Conservation (phyloP, 192 early-diverging fungal species). For the Podila horticola region DNA sequence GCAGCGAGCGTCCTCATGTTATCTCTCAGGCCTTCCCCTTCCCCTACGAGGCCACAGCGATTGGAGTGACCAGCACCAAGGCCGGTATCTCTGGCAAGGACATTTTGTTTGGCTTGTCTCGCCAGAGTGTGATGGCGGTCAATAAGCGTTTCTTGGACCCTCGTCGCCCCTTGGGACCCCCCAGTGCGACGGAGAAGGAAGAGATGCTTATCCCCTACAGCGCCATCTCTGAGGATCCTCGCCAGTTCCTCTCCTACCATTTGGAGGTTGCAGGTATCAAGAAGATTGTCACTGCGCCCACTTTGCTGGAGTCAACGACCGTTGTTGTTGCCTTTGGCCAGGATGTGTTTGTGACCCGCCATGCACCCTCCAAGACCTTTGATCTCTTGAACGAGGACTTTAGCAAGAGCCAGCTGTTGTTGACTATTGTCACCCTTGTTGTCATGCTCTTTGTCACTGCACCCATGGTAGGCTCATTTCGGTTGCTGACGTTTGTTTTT, state of each 20-base stretch:
- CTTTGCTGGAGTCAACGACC: slow-evolving; percentile 93
- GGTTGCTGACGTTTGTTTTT: background rate
- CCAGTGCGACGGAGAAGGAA: slow-evolving; percentile 86
- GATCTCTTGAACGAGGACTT: slow-evolving; percentile 95
- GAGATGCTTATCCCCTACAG: slow-evolving; percentile 88
- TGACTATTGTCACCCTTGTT: slow-evolving; percentile 83
- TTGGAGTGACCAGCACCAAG: slow-evolving; percentile 87
- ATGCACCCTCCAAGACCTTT: slow-evolving; percentile 89
- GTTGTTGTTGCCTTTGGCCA: slow-evolving; percentile 89
- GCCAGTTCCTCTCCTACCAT: slow-evolving; percentile 81
- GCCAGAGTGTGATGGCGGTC: slow-evolving; percentile 60
- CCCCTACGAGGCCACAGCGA: slow-evolving; percentile 75
- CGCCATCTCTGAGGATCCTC: slow-evolving; percentile 76
- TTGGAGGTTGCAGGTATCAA: slow-evolving; percentile 72
- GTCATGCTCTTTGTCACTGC: slow-evolving; percentile 77
- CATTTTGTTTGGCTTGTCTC: slow-evolving; percentile 66
- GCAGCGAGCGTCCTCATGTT: slow-evolving; percentile 76
- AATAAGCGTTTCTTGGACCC: slow-evolving; percentile 85
- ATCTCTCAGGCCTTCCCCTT: slow-evolving; percentile 79
- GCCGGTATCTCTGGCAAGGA: slow-evolving; percentile 90
- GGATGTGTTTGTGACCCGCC: slow-evolving; percentile 89
- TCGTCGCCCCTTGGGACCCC: slow-evolving; percentile 73
- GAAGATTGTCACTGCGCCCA: slow-evolving; percentile 76
- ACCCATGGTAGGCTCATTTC: slow-evolving; percentile 69
- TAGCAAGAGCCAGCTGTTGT: slow-evolving; percentile 83